A percentile compares a stretch with the other conserved stretches of the same genome.
Conservation (phyloP, 208 protist genomes). For the Wallacemonas sp. region DNA sequence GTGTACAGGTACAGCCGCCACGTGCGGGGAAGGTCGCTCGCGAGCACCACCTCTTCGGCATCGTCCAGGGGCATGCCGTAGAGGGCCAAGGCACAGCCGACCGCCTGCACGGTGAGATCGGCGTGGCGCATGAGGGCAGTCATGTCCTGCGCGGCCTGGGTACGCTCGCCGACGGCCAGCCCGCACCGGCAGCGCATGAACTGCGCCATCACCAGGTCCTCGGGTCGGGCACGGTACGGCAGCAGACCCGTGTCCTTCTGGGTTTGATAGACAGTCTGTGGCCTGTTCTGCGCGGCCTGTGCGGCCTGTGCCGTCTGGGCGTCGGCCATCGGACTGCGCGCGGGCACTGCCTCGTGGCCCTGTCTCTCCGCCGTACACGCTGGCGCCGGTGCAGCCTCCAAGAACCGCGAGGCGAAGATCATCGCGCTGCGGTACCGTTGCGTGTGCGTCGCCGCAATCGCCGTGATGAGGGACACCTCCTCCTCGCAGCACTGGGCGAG, state of each 20-base stretch:
- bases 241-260: too few species aligned
- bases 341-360: too few species aligned
- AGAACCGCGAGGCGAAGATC: slow-evolving; percentile 36
- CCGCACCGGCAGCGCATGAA: slow-evolving; percentile 56
- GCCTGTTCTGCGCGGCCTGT: too few species aligned
- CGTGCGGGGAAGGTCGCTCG: slow-evolving; percentile 13
- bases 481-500: slow-evolving; percentile 49
- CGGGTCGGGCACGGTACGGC: slow-evolving; percentile 22
- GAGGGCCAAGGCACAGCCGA: slow-evolving; percentile 49
- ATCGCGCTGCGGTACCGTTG: slow-evolving; percentile 69
- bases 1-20: slow-evolving; percentile 38
- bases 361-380: too few species aligned
- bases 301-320: too few species aligned
- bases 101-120: slow-evolving; percentile 26
- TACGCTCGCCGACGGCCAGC: slow-evolving; percentile 57
- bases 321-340: too few species aligned
- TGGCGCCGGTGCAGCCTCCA: too few species aligned
- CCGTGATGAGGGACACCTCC: slow-evolving; percentile 62
- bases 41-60: slow-evolving; percentile 35
- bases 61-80: slow-evolving; percentile 62
- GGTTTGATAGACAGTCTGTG: too few species aligned
- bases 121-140: slow-evolving; percentile 34
- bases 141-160: slow-evolving; percentile 59
- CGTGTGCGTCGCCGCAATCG: slow-evolving; percentile 53
- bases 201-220: slow-evolving; percentile 26